Conservation (phyloP, 2,329 filamentous ascomycete species). For the Pestalotiopsis sp. region DNA sequence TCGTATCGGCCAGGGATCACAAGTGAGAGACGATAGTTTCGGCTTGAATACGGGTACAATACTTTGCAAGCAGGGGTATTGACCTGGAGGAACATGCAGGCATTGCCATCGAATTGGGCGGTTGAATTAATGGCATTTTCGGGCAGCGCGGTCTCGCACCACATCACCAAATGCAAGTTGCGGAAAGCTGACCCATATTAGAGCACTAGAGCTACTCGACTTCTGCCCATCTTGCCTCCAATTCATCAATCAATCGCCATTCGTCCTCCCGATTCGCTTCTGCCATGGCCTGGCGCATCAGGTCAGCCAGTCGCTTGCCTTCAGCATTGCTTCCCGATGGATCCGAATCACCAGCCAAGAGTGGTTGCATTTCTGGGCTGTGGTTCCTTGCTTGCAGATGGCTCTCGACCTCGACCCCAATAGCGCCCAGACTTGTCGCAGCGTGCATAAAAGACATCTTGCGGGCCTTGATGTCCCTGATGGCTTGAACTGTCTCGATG, state of each 20-base stretch:
- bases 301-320: background rate
- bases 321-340: background rate
- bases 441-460: background rate
- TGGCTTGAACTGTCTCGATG: background rate
- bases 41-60: no score
- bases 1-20: no score
- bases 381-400: no score
- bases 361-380: background rate
- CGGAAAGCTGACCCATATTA: background rate
- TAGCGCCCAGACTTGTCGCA: background rate
- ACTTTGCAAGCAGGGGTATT: no score
- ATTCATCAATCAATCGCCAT: background rate
- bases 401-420: background rate
- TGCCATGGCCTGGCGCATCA: background rate
- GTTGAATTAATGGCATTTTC: no score
- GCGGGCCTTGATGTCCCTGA: background rate
- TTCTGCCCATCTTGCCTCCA: slow-evolving; percentile 7
- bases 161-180: background rate
- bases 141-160: background rate
- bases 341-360: background rate
- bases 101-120: no score
- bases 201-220: background rate
- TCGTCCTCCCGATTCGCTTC: background rate
- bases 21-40: no score
- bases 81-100: no score